Evolutionary conservation across 2,329 filamentous ascomycete genomes (phyloP).

Genomic region (Pleomassaria siparia): DNA sequence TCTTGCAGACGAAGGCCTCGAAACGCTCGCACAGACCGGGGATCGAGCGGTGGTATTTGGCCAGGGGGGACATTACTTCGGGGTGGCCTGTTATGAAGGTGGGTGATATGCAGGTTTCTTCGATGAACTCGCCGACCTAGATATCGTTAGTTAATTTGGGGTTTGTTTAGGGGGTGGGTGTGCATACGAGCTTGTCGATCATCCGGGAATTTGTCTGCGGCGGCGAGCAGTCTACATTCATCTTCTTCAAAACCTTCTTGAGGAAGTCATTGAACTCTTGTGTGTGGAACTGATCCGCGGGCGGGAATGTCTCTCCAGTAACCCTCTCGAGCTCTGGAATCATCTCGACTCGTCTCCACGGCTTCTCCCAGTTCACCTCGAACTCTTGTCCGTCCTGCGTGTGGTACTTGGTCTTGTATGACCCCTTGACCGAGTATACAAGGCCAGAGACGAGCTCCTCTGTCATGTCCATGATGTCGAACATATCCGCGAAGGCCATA

Average conservation of each 20-base stretch:
- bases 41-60: conserved; percentile 85
- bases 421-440: conserved; percentile 84
- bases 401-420: conserved; percentile 82
- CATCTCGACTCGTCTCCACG: conserved; percentile 95
- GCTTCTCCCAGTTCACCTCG: conserved; percentile 92
- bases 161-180: conserved; percentile 50
- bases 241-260: conserved; percentile 73
- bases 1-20: conserved; percentile 95
- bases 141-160: not conserved
- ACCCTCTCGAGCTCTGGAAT: conserved; percentile 89
- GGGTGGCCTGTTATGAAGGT: conserved; percentile 87
- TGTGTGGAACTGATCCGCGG: conserved; percentile 86
- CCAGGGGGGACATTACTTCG: conserved; percentile 88
- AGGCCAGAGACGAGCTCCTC: conserved; percentile 90
- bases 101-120: conserved; percentile 90
- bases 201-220: conserved; percentile 93
- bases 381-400: conserved; percentile 84
- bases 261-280: conserved; percentile 87
- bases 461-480: conserved; percentile 87
- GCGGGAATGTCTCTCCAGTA: conserved; percentile 90
- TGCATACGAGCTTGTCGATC: conserved; percentile 86
- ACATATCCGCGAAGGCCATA: conserved; percentile 71
- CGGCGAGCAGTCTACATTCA: conserved; percentile 83
- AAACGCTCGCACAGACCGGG: conserved; percentile 95
- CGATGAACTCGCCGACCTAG: conserved; percentile 83